Evolutionary conservation across 2,329 filamentous ascomycete species (phyloP), one percentile per base, ranked within the genome.

Genomic region (Penicillium sp.): DNA sequence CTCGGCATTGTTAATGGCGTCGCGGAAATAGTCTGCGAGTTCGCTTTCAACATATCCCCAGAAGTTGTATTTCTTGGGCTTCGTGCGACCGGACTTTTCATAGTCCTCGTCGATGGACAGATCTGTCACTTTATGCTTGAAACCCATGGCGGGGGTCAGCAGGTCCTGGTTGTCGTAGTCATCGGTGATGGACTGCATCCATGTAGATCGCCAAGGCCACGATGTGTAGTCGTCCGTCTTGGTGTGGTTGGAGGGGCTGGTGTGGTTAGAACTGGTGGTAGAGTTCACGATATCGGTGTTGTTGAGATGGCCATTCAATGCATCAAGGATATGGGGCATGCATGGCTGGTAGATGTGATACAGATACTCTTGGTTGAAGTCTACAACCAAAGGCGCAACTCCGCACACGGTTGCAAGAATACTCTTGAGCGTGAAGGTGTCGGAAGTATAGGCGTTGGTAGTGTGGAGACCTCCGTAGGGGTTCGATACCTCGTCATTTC

Each of bases 401-500:
- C 76, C 76, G 43, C 76, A 78, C 2, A 76, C 54, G 27, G 71
- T 73, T 2, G 67, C 75, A 1, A 68, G 59, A 10, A 77, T 56
- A 53, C 75, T 77, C 59, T 78, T 78, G n/a, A 77, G 64, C 0
- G 76, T 78, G 34, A 76, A 77, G 0, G 76, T 77, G 7, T 67
- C 68, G 0, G 72, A 65, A 0, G 76, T 77, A 46, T 75, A 71
- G 1, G 73, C 74, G 34, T 68, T 59, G 10, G 73, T 71, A 16
- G 70, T 74, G 47, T 67, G 72, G 44, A 78, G 64, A 16, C 76
- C 76, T 14, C 76, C 76, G 21, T 67, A 69, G 1, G 64, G 58
- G 38, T 62, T 34, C 2, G 31, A 18, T 7, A 56, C 45, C 3
- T 22, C 27, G n/a, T 61, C 52, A 7, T 54, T 36, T 16, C 45